phyloP scores from a whole-genome alignment of 768 basidiomycete species.

The Mycena albidolilacea region DNA sequence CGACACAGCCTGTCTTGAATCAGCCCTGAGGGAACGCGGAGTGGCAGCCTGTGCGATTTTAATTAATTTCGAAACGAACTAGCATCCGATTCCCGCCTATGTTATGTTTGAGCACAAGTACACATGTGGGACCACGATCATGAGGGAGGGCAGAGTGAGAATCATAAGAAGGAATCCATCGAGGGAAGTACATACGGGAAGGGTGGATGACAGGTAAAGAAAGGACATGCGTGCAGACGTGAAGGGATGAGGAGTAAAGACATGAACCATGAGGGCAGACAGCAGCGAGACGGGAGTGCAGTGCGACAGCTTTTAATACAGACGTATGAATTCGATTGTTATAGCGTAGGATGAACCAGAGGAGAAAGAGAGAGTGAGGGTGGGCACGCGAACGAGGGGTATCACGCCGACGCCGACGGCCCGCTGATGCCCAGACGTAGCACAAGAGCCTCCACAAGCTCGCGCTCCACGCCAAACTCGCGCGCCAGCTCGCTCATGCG shows the following conservation, averaged over 20 bases:
- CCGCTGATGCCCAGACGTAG: conserved; percentile 60
- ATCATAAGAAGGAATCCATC: neutral
- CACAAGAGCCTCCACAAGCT: conserved; percentile 76
- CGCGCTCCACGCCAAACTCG: conserved; percentile 82
- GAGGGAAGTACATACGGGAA: neutral
- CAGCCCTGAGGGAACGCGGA: too few relatives aligned
- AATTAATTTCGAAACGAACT: conserved; percentile 8
- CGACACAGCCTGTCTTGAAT: too few relatives aligned
- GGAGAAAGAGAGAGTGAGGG: too few relatives aligned
- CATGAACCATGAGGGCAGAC: neutral
- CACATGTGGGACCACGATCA: conserved; percentile 7
- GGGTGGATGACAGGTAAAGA: neutral
- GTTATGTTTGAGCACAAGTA: conserved; percentile 1
- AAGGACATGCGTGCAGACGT: neutral
- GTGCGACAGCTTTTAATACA: conserved; percentile 37
- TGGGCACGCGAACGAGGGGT: too few relatives aligned
- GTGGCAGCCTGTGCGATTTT: too few relatives aligned
- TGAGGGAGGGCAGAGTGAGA: neutral
- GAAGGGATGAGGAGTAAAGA: too few relatives aligned
- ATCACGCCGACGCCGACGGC: neutral
- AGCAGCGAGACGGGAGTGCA: conserved; percentile 19
- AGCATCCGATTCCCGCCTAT: conserved; percentile 14
- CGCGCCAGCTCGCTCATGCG: conserved; percentile 67
- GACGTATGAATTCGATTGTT: conserved; percentile 9
- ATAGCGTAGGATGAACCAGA: neutral